Base-by-base conservation (phyloP, 495 filamentous ascomycete genomes). In the Lichenothelia convexa region DNA sequence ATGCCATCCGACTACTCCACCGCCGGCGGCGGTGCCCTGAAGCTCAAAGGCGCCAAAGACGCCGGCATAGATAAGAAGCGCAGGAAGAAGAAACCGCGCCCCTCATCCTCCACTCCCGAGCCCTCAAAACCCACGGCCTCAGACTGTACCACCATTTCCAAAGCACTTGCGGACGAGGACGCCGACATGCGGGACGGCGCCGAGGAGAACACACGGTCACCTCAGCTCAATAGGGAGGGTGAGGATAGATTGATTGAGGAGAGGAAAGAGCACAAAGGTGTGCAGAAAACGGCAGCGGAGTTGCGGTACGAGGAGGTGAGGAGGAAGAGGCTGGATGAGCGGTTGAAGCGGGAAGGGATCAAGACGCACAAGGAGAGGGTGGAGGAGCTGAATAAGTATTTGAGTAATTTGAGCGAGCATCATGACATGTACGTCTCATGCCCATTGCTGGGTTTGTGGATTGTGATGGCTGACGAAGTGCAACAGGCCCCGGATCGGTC, bases 291-390 rank as follows among this genome's bases (percentile, higher is more conserved):
- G 0, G 86, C 92, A 47, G 72, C 84, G 18, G 86, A 97, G 60
- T 61, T 64, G 46, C 65, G 73, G 24, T 68, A 87, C 50, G 78
- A 87, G 44, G 86, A 95, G 60, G 59, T 68, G 45, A 69, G 76
- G 51, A 63, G 71, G 46, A 87, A 79, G 58, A 67, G 81, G 64
- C 58, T 73, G 42, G 65, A 71, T 46, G 79, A 97, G 56, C 67
- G 85, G 23, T 63, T 92, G 21, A 71, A 80, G 53, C 67, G 78
- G 19, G 81, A 85, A 47, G 80, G 84, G 18, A 64, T 80, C 46
- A 97, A 95, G 67, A 91, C 85, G 27, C 89, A 97, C 51, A 97
- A 95, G 56, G 77, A 97, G 64, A 75, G 80, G 1, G 89, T 97
- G 30, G 85, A 97, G 55, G 85, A 93, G 55, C 63, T 94, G 43